Percentiles rank a stretch among this genome's conserved stretches.
Conservation (phyloP, 352 stramenopile species). For the Phytophthora niederhauseri region DNA sequence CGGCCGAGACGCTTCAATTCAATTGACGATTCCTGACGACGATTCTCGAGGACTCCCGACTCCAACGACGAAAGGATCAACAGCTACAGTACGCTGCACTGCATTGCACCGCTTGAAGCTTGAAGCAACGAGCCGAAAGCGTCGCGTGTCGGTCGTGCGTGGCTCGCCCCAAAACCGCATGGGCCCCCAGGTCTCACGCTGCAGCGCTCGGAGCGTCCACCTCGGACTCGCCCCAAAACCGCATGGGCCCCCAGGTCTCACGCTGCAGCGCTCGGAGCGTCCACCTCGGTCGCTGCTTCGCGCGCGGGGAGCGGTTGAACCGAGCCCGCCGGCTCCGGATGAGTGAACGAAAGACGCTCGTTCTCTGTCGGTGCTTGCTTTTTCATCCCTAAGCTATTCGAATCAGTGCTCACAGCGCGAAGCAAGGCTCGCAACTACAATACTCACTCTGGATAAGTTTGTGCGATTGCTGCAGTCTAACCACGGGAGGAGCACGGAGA, state of each 20-base stretch:
- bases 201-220: too few relatives aligned
- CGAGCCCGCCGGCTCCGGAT: slow-evolving; percentile 4
- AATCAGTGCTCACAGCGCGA: too few relatives aligned
- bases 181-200: slow-evolving; percentile 10
- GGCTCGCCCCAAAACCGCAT: slow-evolving; percentile 15
- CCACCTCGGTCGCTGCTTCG: slow-evolving; percentile 8
- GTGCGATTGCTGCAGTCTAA: too few relatives aligned
- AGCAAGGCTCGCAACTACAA: too few relatives aligned
- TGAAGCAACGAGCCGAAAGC: not conserved
- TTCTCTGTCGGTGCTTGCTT: slow-evolving; percentile 31
- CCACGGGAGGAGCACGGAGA: too few relatives aligned
- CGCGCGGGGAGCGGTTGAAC: slow-evolving; percentile 2
- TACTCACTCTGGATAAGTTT: too few relatives aligned
- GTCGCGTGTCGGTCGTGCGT: not conserved
- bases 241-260: slow-evolving; percentile 13
- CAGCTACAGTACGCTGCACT: not conserved
- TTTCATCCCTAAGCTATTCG: slow-evolving; percentile 11
- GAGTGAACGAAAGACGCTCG: slow-evolving; percentile 17
- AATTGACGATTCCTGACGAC: slow-evolving; percentile 5
- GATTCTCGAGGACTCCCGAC: not conserved
- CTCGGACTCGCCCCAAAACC: slow-evolving; percentile 15
- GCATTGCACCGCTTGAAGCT: not conserved
- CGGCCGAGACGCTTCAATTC: not conserved
- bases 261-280: not conserved
- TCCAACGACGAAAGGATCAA: not conserved